Evolutionary conservation across 176 grass and related monocot genomes (phyloP).

Genomic region (Poa annua): DNA sequence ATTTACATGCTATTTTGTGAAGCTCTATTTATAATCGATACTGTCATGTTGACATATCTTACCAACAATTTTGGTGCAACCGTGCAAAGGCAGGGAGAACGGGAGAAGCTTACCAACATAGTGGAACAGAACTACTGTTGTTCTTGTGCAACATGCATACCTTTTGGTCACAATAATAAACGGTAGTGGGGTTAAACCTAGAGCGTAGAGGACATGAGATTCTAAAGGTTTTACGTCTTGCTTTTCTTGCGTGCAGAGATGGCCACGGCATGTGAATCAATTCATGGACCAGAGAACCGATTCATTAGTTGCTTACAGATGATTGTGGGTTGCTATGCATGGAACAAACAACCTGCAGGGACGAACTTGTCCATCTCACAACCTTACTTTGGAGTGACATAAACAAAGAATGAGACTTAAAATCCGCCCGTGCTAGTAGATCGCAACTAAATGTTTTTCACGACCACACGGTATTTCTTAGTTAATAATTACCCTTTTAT

Average conservation of each 20-base stretch:
- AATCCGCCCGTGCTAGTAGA: not conserved
- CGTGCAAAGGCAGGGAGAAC: too few species aligned
- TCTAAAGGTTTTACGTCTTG: conserved; percentile 1
- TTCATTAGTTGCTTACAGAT: conserved; percentile 26
- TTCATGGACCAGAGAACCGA: not conserved
- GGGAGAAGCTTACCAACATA: too few species aligned
- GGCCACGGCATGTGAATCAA: conserved; percentile 16
- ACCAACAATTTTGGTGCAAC: too few species aligned
- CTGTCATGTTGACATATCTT: too few species aligned
- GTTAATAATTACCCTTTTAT: not conserved
- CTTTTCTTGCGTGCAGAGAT: conserved; percentile 31
- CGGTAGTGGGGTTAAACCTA: conserved; percentile 15
- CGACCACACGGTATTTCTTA: not conserved
- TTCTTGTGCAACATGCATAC: conserved; percentile 2
- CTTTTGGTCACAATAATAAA: conserved; percentile 29
- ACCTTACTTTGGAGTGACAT: conserved; percentile 6
- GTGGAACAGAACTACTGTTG: not conserved
- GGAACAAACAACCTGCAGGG: conserved; percentile 9
- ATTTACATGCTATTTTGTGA: too few species aligned
- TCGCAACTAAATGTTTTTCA: not conserved
- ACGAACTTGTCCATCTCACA: conserved; percentile 24
- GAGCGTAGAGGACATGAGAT: conserved; percentile 6
- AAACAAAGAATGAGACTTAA: not conserved
- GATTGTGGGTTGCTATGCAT: conserved; percentile 15
- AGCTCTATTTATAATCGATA: too few species aligned